Evolutionary conservation across 768 basidiomycete species (phyloP).

Genomic region (Trametes cinnabarina): DNA sequence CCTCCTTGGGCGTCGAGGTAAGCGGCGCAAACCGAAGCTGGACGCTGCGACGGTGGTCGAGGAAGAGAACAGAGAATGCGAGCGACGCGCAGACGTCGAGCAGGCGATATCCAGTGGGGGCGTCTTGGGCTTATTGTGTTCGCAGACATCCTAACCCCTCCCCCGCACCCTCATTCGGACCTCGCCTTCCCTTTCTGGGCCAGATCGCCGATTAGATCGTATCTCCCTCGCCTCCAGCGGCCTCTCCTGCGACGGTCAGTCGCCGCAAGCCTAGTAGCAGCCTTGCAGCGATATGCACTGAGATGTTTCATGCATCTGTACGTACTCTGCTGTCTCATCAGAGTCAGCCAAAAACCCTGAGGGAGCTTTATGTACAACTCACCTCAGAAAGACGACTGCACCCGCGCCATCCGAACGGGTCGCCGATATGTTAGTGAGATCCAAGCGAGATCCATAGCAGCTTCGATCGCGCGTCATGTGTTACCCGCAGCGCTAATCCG

Average conservation of each 20-base stretch:
- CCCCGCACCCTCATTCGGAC: not conserved
- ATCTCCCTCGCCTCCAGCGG: not conserved
- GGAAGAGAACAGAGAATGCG: conserved; percentile 1
- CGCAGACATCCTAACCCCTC: conserved; percentile 1
- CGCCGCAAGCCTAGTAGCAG: not conserved
- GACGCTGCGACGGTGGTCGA: conserved; percentile 16
- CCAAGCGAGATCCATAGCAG: conserved; percentile 12
- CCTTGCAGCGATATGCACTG: not conserved
- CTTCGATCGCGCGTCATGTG: conserved; percentile 12
- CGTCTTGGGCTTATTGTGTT: conserved; percentile 20
- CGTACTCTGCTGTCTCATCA: conserved; percentile 3
- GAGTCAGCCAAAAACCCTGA: not conserved
- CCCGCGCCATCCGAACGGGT: not conserved
- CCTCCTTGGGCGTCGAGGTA: not conserved
- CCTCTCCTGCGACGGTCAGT: not conserved
- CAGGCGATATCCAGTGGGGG: conserved; percentile 5
- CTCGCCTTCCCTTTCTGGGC: conserved; percentile 1
- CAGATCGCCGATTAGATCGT: conserved; percentile 5
- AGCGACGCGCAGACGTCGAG: not conserved
- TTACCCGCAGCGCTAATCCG: not conserved
- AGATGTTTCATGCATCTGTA: not conserved
- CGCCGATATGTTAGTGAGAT: conserved; percentile 9
- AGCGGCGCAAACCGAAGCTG: not conserved
- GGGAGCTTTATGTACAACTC: conserved; percentile 12
- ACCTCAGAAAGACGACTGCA: not conserved